These are phyloP conservation scores for Drechslerella coelobrocha DNA, from an alignment of 2,329 filamentous ascomycete species.

Conservation along the genomic window DNA sequence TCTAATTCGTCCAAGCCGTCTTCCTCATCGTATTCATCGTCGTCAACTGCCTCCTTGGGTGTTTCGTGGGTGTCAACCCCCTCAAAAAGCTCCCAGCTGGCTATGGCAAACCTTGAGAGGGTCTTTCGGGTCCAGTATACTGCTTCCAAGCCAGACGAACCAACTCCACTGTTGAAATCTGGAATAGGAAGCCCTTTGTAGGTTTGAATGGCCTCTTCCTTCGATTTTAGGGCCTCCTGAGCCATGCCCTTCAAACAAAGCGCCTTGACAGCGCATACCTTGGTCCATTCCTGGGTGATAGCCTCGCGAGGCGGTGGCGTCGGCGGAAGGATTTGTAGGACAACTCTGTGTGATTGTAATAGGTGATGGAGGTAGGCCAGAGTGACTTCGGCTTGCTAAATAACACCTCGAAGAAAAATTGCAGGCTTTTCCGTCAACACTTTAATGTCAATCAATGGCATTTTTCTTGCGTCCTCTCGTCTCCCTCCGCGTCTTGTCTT, in stretches of 20 bases:
- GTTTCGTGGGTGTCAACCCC: slow-evolving; percentile 38
- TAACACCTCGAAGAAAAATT: slow-evolving; percentile 20
- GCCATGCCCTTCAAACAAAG: slow-evolving; percentile 46
- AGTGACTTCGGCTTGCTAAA: slow-evolving; percentile 50
- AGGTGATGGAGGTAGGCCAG: slow-evolving; percentile 48
- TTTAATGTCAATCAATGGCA: slow-evolving; percentile 24
- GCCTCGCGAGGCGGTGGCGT: slow-evolving; percentile 30
- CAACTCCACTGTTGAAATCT: slow-evolving; percentile 39
- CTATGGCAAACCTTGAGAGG: slow-evolving; percentile 42
- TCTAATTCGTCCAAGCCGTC: slow-evolving; percentile 44
- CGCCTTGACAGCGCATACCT: slow-evolving; percentile 46
- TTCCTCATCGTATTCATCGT: slow-evolving; percentile 43
- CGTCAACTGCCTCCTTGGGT: slow-evolving; percentile 20
- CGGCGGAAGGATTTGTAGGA: slow-evolving; percentile 38
- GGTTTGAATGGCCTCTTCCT: slow-evolving; percentile 42
- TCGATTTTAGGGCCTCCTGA: slow-evolving; percentile 41
- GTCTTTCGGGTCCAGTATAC: slow-evolving; percentile 49
- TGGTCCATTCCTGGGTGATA: slow-evolving; percentile 49
- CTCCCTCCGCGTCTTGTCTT: background rate
- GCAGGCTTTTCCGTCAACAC: slow-evolving; percentile 43
- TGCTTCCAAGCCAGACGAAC: slow-evolving; percentile 36
- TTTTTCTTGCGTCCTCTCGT: background rate
- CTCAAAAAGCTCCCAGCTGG: slow-evolving; percentile 49
- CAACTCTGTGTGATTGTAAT: slow-evolving; percentile 36
- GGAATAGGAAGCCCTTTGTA: slow-evolving; percentile 42